These are phyloP conservation scores for Porogramme epimiltina DNA, from an alignment of 1,284 basidiomycete species.

Conservation along the genomic window DNA sequence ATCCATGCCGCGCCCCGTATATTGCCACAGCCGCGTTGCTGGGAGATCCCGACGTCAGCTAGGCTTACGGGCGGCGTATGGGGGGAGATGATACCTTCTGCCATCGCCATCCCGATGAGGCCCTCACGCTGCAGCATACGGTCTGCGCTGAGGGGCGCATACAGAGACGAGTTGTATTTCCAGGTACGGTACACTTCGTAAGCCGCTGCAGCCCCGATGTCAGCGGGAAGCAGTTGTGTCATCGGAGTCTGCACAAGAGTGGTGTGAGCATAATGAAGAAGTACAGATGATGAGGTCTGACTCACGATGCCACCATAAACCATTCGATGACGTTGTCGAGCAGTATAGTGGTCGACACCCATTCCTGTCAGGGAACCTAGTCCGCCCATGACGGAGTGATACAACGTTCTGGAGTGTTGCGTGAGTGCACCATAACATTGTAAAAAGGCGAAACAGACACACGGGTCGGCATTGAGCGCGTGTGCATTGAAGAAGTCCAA, in stretches of 20 bases:
- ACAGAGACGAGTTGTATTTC: slow-evolving; percentile 53
- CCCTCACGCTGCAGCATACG: slow-evolving; percentile 58
- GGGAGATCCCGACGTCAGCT: no score
- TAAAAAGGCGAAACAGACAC: slow-evolving; percentile 30
- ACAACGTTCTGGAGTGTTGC: slow-evolving; percentile 34
- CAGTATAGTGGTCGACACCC: slow-evolving; percentile 57
- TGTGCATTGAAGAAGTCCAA: slow-evolving; percentile 64
- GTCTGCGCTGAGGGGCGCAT: slow-evolving; percentile 55
- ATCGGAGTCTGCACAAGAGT: slow-evolving; percentile 36
- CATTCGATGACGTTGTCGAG: slow-evolving; percentile 56
- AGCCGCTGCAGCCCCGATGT: slow-evolving; percentile 69
- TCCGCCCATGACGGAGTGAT: slow-evolving; percentile 56
- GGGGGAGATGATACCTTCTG: slow-evolving; percentile 47
- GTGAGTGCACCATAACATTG: background rate
- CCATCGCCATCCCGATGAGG: slow-evolving; percentile 61
- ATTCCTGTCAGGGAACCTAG: slow-evolving; percentile 39
- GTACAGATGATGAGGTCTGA: slow-evolving; percentile 4
- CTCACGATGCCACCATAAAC: slow-evolving; percentile 59
- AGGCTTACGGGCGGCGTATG: background rate
- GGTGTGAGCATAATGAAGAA: background rate
- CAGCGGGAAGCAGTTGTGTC: slow-evolving; percentile 43
- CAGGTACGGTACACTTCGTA: slow-evolving; percentile 69
- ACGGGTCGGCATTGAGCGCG: slow-evolving; percentile 56
- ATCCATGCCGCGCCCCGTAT: slow-evolving; percentile 18
- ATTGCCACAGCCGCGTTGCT: slow-evolving; percentile 23